These are phyloP conservation scores for Glaciozyma antarctica DNA, from an alignment of 768 basidiomycete genomes.

Conservation along the genomic window DNA sequence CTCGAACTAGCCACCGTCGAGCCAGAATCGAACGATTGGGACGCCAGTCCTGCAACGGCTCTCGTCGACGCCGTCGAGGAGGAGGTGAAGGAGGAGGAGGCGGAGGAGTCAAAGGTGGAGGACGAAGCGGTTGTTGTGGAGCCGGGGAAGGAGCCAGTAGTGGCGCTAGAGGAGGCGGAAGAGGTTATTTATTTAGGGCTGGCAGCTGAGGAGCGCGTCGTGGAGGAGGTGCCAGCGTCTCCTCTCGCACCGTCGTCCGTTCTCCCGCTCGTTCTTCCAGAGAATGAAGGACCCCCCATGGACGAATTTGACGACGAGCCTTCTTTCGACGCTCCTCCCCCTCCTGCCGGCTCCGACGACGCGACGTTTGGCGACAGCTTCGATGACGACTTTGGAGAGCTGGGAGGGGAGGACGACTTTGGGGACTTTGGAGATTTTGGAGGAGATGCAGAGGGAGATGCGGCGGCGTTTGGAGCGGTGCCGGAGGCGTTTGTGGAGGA, in stretches of 20 bases:
- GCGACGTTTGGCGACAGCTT: conserved; percentile 7
- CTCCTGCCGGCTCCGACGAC: neutral
- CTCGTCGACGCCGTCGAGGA: too few relatives aligned
- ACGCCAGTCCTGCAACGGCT: neutral
- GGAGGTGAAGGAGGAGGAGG: neutral
- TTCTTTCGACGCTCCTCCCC: neutral
- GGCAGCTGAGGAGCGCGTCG: too few relatives aligned
- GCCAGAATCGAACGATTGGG: conserved; percentile 2
- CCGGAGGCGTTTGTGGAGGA: neutral
- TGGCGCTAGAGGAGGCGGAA: neutral
- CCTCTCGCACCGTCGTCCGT: neutral
- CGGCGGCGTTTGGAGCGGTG: neutral
- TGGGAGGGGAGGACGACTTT: conserved; percentile 1
- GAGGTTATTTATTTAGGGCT: neutral
- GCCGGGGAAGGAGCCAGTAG: neutral
- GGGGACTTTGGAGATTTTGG: conserved; percentile 30
- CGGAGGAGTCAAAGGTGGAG: neutral
- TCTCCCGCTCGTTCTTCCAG: neutral
- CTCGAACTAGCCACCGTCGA: conserved; percentile 3
- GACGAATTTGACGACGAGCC: conserved; percentile 10
- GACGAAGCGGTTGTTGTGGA: neutral
- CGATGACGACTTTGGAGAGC: conserved; percentile 17
- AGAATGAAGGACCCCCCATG: conserved; percentile 2
- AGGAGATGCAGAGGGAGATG: neutral
- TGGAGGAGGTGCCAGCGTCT: neutral